Conservation (phyloP, 495 filamentous ascomycete genomes). For the Rostrohypoxylon terebratum region DNA sequence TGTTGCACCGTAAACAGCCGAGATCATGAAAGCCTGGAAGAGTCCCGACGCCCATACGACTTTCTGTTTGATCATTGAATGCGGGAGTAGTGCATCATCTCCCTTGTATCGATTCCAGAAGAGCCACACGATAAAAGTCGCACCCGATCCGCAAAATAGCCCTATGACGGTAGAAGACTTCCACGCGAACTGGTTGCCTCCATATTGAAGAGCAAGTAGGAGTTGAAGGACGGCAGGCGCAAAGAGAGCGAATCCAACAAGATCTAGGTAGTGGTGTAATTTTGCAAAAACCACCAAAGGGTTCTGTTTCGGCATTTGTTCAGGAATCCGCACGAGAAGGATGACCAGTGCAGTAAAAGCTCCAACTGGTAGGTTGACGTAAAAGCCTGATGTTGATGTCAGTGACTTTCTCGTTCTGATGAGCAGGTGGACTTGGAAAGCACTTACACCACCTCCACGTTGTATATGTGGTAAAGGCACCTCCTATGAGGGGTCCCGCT, state of each 20-base stretch:
- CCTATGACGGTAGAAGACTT: conserved; percentile 46
- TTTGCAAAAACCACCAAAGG: neutral
- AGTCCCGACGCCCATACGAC: conserved; percentile 1
- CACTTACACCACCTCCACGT: conserved; percentile 54
- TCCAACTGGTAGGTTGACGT: conserved; percentile 59
- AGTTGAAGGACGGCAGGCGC: conserved; percentile 55
- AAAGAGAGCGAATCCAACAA: conserved; percentile 45
- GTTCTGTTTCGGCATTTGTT: conserved; percentile 15
- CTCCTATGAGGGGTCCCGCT: conserved; percentile 65
- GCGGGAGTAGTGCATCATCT: conserved; percentile 55
- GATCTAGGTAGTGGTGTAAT: conserved; percentile 18
- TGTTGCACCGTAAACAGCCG: conserved; percentile 25
- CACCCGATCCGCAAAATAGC: conserved; percentile 56
- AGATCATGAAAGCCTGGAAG: conserved; percentile 23
- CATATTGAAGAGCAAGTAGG: conserved; percentile 61
- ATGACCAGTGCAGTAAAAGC: conserved; percentile 47
- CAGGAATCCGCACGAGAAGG: conserved; percentile 60
- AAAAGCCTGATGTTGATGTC: conserved; percentile 60
- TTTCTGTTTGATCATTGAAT: neutral
- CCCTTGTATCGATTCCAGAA: conserved; percentile 58
- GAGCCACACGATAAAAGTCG: conserved; percentile 53
- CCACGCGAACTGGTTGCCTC: conserved; percentile 58
- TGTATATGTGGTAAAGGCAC: conserved; percentile 69
- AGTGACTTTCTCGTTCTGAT: neutral
- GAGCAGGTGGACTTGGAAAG: neutral